Base-by-base conservation (phyloP, 2,329 filamentous ascomycete species). In the Botrytis medusae region DNA sequence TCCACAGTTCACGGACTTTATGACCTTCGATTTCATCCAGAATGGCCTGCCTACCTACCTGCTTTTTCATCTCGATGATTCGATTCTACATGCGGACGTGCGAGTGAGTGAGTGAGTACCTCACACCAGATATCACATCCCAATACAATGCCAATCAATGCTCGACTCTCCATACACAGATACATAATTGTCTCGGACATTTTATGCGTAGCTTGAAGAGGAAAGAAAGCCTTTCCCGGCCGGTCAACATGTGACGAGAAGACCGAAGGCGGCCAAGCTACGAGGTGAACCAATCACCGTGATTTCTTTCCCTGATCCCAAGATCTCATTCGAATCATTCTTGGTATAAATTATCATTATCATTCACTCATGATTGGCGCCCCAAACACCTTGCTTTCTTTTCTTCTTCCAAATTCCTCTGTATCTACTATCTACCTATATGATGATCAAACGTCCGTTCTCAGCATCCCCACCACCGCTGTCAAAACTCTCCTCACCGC, bases 401-500 rank as follows among this genome's bases (percentile, higher is more conserved):
- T 40, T 37, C 34, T 48, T 48, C 22, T 48, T 48, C 20, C 44
- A 4, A 4, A 48, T n/a, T n/a, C n/a, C n/a, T n/a, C n/a, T n/a
- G n/a, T n/a, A n/a, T n/a, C n/a, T n/a, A n/a, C n/a, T n/a, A n/a
- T n/a, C 44, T 5, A 44, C 42, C 14, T 54, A 16, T 25, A 37
- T 20, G 34, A 62, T 42, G 37, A n/a, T 63, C 60, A 63, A 63
- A 63, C 60, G 60, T 63, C 60, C 37, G 60, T 63, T 44, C 60
- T 63, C 60, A 42, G 29, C n/a, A 20, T 16, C 60, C 60, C 60
- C 37, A 42, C 60, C 60, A 42, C 60, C n/a, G 60, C 60, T 63
- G 60, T 63, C 60, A 63, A 63, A 40, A 62, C 37, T 62, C 37
- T 63, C 60, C 10, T 63, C 60, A 63, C 60, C 60, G 60, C 25